These are phyloP conservation scores for Pyronema omphalodes DNA, from an alignment of 495 filamentous ascomycete species.

Conservation along the genomic window DNA sequence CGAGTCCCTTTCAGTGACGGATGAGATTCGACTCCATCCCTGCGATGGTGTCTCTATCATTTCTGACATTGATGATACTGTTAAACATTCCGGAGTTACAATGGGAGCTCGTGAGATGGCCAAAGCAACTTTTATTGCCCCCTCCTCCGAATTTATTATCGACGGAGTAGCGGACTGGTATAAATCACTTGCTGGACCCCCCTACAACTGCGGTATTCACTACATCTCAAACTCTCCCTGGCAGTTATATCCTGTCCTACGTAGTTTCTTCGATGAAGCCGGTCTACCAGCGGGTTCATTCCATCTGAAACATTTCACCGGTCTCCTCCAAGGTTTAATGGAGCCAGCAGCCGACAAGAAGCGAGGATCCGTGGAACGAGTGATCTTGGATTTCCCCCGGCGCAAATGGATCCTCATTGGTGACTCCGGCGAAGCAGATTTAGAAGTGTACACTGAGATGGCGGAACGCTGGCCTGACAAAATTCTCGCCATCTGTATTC, in stretches of 20 bases:
- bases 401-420: slow-evolving; percentile 81
- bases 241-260: slow-evolving; percentile 77
- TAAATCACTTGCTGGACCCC: slow-evolving; percentile 34
- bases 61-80: slow-evolving; percentile 94
- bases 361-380: slow-evolving; percentile 63
- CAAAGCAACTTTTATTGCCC: slow-evolving; percentile 80
- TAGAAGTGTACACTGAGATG: slow-evolving; percentile 95
- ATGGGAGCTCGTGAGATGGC: slow-evolving; percentile 84
- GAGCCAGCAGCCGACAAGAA: slow-evolving; percentile 93
- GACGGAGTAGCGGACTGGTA: slow-evolving; percentile 88
- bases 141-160: slow-evolving; percentile 60
- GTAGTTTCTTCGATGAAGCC: slow-evolving; percentile 57
- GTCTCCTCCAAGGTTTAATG: slow-evolving; percentile 94
- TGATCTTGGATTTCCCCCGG: slow-evolving; percentile 76
- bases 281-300: slow-evolving; percentile 74
- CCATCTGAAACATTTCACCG: slow-evolving; percentile 86
- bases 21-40: slow-evolving; percentile 58
- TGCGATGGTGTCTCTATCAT: slow-evolving; percentile 70
- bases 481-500: slow-evolving; percentile 73
- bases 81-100: slow-evolving; percentile 84
- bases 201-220: slow-evolving; percentile 18
- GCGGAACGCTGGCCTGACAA: slow-evolving; percentile 62
- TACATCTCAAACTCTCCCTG: slow-evolving; percentile 71
- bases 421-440: slow-evolving; percentile 88
- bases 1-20: slow-evolving; percentile 62